Evolutionary conservation across 345 rosid genomes (phyloP).

Genomic region (Eucalyptus polyanthemos): DNA sequence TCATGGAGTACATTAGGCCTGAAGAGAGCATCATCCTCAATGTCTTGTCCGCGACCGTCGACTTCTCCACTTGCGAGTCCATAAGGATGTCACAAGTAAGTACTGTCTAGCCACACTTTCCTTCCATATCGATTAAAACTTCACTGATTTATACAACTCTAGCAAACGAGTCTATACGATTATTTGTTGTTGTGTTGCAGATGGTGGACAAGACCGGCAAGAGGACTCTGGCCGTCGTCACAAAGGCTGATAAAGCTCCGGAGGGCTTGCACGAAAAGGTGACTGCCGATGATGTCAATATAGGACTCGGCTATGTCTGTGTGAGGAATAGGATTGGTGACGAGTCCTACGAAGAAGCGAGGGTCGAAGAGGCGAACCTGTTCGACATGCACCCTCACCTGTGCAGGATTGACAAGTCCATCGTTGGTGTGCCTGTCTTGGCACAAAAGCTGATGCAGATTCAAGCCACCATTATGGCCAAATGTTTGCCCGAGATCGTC

Average conservation of each 20-base stretch:
- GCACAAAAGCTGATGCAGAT: conserved; percentile 18
- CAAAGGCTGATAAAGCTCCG: conserved; percentile 34
- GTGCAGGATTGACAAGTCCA: conserved; percentile 14
- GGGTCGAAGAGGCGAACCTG: conserved; percentile 6
- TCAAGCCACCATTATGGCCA: conserved; percentile 13
- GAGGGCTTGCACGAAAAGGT: conserved; percentile 45
- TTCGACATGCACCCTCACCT: conserved; percentile 6
- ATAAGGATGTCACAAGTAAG: conserved; percentile 22
- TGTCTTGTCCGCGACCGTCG: conserved; percentile 29
- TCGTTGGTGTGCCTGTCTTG: conserved; percentile 25
- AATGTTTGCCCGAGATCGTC: conserved; percentile 17
- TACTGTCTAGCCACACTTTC: neutral
- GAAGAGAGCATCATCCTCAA: conserved; percentile 37
- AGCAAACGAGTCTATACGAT: neutral
- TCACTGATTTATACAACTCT: neutral
- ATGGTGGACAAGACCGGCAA: conserved; percentile 27
- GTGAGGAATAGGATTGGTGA: conserved; percentile 33
- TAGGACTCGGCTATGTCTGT: conserved; percentile 40
- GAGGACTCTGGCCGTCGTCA: conserved; percentile 46
- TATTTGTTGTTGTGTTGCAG: neutral
- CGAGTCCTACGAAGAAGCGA: conserved; percentile 21
- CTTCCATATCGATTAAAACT: neutral
- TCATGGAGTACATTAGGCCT: conserved; percentile 28
- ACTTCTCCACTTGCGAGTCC: conserved; percentile 44
- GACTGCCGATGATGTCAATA: conserved; percentile 30